Evolutionary conservation across 2,329 filamentous ascomycete species (phyloP), one percentile per base, ranked within the genome.

Genomic region (Triangularia setosa): DNA sequence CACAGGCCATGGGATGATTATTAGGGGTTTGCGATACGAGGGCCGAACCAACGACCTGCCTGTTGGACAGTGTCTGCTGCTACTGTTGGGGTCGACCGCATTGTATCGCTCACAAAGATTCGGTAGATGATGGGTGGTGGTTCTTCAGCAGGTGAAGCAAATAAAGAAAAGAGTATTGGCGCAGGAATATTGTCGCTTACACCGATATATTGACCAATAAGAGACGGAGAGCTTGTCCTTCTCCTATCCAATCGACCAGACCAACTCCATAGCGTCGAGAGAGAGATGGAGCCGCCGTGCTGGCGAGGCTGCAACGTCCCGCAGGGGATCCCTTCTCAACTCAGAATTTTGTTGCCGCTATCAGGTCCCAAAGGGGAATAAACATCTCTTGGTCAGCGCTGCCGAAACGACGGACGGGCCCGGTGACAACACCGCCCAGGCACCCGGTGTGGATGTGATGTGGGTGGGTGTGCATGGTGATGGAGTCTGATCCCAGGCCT

Each of bases 301-400:
- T 30, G 52, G 52, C 52, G 52, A 25, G 52, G 27, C 21, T 23
- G 25, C 52, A 55, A 24, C 52, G 25, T 55, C 21, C 30, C 14
- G 12, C 21, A 28, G 58, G 21, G 57, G 57, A 44, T 16, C 23
- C 35, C 57, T 28, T 18, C 60, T 21, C 25, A 18, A 60, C 35
- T 48, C 58, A 57, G 53, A 62, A 28, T 16, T 54, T 28, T 33
- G 25, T 24, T 30, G 25, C 14, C 40, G 57, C 55, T 60, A 65
- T 66, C 63, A 60, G 33, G 16, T 44, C 66, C 60, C 23, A 67
- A 56, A 30, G 35, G 40, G 63, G 59, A 48, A 57, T 48, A 35
- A 24, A 21, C 8, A 56, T 56, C 54, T 28, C 55, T 63, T 58
- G 40, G 53, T 56, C 25, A 54, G 21, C 53, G 21, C 16, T 55